Evolutionary conservation across 148 eudicot genomes (phyloP).

Genomic region (Vaccinium macrocarpon): DNA sequence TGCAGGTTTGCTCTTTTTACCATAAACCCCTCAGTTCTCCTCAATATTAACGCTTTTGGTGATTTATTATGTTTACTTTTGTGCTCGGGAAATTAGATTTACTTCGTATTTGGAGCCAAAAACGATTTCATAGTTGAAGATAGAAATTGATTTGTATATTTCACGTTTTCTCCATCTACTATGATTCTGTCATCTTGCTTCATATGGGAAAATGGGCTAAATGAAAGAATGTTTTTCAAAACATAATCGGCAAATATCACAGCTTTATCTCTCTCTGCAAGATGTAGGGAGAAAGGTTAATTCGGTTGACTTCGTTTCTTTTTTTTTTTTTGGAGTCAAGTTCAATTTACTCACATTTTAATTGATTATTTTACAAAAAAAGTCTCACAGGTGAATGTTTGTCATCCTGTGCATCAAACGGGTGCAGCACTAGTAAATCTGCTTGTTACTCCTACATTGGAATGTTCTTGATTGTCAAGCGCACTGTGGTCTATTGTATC

Average conservation of each 20-base stretch:
- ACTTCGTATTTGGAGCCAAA: background rate
- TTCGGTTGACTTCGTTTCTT: background rate
- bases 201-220: background rate
- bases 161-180: background rate
- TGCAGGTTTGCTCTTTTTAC: constrained; percentile 41
- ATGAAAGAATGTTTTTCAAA: background rate
- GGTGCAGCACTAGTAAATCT: background rate
- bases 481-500: background rate
- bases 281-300: background rate
- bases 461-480: background rate
- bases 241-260: background rate
- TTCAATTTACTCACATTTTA: background rate
- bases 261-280: background rate
- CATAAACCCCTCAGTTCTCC: background rate
- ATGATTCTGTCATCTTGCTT: too few species aligned
- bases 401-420: background rate
- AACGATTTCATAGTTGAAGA: background rate
- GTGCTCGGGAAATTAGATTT: background rate
- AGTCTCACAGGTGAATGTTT: background rate
- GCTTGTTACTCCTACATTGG: background rate
- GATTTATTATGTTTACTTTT: background rate
- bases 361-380: background rate
- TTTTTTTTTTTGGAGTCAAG: background rate
- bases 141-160: background rate
- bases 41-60: background rate